A percentile compares a stretch with the other conserved stretches of the same genome.
phyloP scores from a whole-genome alignment of 805 yeast species.

The Wickerhamomyces kurtzmanii region DNA sequence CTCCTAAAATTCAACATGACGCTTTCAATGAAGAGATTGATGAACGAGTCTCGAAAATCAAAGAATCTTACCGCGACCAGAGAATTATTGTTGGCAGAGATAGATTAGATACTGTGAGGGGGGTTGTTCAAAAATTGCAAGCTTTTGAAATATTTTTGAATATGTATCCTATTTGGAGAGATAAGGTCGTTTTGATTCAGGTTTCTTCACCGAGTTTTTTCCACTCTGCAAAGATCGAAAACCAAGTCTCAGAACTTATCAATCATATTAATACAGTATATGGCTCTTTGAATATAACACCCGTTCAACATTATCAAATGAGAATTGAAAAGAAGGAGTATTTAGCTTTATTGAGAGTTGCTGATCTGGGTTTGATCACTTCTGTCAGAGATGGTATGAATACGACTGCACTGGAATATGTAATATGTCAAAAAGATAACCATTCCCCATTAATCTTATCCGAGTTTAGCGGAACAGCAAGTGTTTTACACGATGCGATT shows the following conservation, averaged over 20 bases:
- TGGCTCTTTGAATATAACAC: constrained; percentile 75
- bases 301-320: constrained; percentile 89
- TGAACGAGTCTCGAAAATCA: constrained; percentile 55
- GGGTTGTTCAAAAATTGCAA: constrained; percentile 86
- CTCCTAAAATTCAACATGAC: constrained; percentile 54
- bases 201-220: constrained; percentile 65
- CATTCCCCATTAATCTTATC: constrained; percentile 75
- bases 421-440: constrained; percentile 71
- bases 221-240: constrained; percentile 54
- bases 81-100: constrained; percentile 92
- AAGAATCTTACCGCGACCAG: constrained; percentile 49
- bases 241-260: constrained; percentile 75
- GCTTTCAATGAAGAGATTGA: constrained; percentile 36
- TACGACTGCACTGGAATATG: constrained; percentile 89
- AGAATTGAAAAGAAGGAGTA: constrained; percentile 84
- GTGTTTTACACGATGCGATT: constrained; percentile 61
- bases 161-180: constrained; percentile 89
- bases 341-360: constrained; percentile 76
- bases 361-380: constrained; percentile 84
- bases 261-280: constrained; percentile 75
- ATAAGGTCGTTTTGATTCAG: constrained; percentile 80
- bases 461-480: constrained; percentile 87
- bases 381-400: constrained; percentile 95
- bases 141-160: constrained; percentile 85
- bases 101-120: constrained; percentile 82